Evolutionary conservation across 768 basidiomycete genomes (phyloP).

Genomic region (Daedalea quercina): DNA sequence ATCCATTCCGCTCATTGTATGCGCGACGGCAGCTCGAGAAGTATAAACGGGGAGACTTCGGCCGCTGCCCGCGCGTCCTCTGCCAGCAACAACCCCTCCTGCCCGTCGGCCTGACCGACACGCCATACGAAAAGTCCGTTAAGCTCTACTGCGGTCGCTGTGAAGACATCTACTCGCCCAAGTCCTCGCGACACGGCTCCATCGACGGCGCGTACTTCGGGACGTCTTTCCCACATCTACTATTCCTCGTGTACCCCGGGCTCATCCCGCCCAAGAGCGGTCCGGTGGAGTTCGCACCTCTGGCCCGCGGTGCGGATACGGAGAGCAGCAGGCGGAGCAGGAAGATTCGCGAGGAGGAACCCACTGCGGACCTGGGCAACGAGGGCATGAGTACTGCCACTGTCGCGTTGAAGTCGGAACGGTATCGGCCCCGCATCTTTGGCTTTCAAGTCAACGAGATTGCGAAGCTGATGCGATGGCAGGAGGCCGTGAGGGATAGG

Average conservation of each 20-base stretch:
- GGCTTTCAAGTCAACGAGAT: conserved; percentile 95
- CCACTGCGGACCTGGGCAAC: conserved; percentile 46
- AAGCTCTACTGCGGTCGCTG: conserved; percentile 98
- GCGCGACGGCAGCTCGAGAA: conserved; percentile 67
- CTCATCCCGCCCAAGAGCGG: conserved; percentile 81
- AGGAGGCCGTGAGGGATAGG: conserved; percentile 88
- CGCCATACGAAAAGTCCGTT: conserved; percentile 98
- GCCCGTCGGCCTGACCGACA: conserved; percentile 92
- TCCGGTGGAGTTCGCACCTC: conserved; percentile 32
- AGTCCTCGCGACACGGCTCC: conserved; percentile 92
- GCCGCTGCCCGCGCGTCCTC: conserved; percentile 94
- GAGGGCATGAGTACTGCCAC: conserved; percentile 72
- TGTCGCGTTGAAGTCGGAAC: conserved; percentile 84
- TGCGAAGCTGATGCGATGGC: conserved; percentile 92
- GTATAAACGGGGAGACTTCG: conserved; percentile 97
- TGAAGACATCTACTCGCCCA: conserved; percentile 97
- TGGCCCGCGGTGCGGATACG: conserved; percentile 20
- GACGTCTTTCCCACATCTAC: conserved; percentile 93
- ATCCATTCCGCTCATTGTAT: too few relatives aligned
- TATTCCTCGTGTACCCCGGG: conserved; percentile 95
- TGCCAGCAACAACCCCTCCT: conserved; percentile 94
- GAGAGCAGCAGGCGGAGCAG: conserved; percentile 26
- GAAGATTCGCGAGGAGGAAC: conserved; percentile 42
- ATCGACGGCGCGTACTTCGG: conserved; percentile 99
- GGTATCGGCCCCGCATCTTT: conserved; percentile 91